A percentile compares a stretch with the other conserved stretches of the same genome.
Evolutionary conservation across 306 rosid species (phyloP).

Genomic region (Malus asiatica): DNA sequence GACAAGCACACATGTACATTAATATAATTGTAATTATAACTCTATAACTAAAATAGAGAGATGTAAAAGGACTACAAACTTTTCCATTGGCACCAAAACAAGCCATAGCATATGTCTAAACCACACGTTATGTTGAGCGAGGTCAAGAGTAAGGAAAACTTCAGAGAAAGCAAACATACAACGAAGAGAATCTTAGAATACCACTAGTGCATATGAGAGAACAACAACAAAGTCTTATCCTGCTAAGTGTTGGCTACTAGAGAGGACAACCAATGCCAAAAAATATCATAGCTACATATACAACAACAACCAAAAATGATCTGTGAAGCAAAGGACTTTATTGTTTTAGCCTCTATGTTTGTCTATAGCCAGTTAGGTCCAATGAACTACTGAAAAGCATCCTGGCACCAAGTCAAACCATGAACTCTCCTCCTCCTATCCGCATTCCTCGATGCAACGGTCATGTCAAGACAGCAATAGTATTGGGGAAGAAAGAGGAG

Average conservation of each 20-base stretch:
- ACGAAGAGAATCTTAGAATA: background rate
- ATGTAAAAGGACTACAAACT: background rate
- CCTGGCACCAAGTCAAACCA: background rate
- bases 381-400: background rate
- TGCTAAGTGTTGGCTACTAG: background rate
- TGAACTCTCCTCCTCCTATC: background rate
- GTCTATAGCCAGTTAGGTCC: background rate
- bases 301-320: background rate
- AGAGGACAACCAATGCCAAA: background rate
- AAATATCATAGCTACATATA: background rate
- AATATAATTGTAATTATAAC: too few relatives aligned
- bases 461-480: background rate
- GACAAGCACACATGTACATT: background rate
- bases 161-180: background rate
- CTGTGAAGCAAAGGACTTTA: background rate
- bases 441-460: background rate
- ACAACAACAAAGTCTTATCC: background rate
- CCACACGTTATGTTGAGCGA: background rate
- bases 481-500: too few relatives aligned
- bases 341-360: background rate
- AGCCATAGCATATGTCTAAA: background rate
- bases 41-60: background rate
- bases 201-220: too few relatives aligned
- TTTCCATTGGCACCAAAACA: background rate
- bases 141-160: too few relatives aligned